These are phyloP conservation scores for Zygosaccharomyces gambellarensis DNA, from an alignment of 805 yeast species.

Conservation along the genomic window DNA sequence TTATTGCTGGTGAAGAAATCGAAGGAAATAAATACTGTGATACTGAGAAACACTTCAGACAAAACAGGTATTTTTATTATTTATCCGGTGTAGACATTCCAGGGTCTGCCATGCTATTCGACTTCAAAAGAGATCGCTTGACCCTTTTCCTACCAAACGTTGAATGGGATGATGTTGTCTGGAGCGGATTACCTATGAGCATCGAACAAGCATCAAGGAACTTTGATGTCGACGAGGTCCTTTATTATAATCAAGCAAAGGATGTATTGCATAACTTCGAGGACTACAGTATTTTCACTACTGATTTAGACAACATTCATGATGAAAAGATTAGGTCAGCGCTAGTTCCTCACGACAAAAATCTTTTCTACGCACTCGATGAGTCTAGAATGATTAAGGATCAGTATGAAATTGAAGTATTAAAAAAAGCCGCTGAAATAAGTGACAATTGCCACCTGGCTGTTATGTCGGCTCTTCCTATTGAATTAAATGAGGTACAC, in stretches of 20 bases:
- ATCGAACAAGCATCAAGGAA: constrained; percentile 56
- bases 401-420: constrained; percentile 65
- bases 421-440: constrained; percentile 77
- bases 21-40: constrained; percentile 73
- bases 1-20: constrained; percentile 56
- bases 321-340: constrained; percentile 31
- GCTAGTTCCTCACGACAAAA: constrained; percentile 43
- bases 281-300: constrained; percentile 39
- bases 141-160: constrained; percentile 76
- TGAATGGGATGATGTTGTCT: constrained; percentile 87
- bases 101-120: constrained; percentile 64
- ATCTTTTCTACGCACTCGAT: constrained; percentile 69
- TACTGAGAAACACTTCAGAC: constrained; percentile 72
- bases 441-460: constrained; percentile 87
- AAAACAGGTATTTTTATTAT: constrained; percentile 86
- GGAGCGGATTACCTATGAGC: constrained; percentile 87
- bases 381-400: constrained; percentile 86
- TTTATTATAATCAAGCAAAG: constrained; percentile 51
- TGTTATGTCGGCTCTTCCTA: constrained; percentile 88
- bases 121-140: constrained; percentile 48
- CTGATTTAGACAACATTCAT: constrained; percentile 50
- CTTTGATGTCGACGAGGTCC: constrained; percentile 80
- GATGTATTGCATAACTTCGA: constrained; percentile 20
- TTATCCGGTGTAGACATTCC: constrained; percentile 79
- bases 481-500: constrained; percentile 83